Evolutionary conservation across 768 basidiomycete species (phyloP).

Genomic region (Boletales sp.): DNA sequence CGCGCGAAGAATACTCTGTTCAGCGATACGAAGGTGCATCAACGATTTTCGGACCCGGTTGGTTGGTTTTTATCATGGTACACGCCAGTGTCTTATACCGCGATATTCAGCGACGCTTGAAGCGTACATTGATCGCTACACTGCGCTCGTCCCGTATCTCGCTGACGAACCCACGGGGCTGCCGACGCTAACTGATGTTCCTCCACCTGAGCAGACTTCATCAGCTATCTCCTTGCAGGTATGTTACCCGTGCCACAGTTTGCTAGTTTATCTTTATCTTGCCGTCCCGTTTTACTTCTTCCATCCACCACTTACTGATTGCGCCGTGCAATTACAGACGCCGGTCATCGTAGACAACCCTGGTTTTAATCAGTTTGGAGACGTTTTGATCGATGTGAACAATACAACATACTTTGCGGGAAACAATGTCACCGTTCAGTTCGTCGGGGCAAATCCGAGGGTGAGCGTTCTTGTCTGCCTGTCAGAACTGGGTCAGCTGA

Average conservation of each 20-base stretch:
- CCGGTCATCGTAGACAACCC: conserved; percentile 59
- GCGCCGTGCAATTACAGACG: conserved; percentile 35
- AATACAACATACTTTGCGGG: conserved; percentile 49
- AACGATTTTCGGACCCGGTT: conserved; percentile 72
- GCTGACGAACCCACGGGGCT: conserved; percentile 42
- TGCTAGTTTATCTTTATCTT: background rate
- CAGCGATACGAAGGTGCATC: conserved; percentile 84
- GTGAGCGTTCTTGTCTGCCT: conserved; percentile 35
- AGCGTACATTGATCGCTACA: conserved; percentile 75
- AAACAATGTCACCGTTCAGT: conserved; percentile 56
- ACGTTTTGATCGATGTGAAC: conserved; percentile 53
- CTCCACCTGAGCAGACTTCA: conserved; percentile 61
- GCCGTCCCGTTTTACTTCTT: no score
- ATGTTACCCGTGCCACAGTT: background rate
- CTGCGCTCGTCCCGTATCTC: conserved; percentile 60
- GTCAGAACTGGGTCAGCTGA: background rate
- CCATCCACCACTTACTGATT: background rate
- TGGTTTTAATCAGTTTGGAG: conserved; percentile 57
- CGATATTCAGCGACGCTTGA: conserved; percentile 59
- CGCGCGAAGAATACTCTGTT: conserved; percentile 66
- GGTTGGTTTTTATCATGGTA: conserved; percentile 22
- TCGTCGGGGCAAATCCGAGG: conserved; percentile 77
- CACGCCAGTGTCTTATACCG: background rate
- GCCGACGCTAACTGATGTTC: conserved; percentile 53
- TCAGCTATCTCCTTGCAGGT: conserved; percentile 70